Evolutionary conservation across 2,329 filamentous ascomycete species (phyloP), one percentile per base, ranked within the genome.

Genomic region (Pseudogymnoascus verrucosus): DNA sequence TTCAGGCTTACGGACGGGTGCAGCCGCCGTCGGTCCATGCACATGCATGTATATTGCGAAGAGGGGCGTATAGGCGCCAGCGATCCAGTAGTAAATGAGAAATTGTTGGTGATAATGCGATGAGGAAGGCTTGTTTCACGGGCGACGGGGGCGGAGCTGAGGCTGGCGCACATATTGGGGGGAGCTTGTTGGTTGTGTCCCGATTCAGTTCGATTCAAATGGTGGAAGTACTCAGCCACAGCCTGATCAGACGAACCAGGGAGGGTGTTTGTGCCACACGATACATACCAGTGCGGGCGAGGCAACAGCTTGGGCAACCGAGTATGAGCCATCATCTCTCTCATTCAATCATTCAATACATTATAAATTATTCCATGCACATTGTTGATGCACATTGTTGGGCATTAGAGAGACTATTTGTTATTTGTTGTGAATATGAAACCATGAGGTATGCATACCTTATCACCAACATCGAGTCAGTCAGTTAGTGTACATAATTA

Each of bases 31-130:
- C 59, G 11, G 23, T 14, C 59, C 34, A 26, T 40, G 59, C 34
- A 14, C 37, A 42, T 61, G 19, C 59, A 57, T 57, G 51, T 34
- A 57, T 34, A 57, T 57, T 12, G 51, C 28, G 51, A 57, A 57
- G 51, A 57, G 47, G 51, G 51, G 51, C 51, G 51, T 57, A 57
- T 57, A 57, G 51, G 51, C 51, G 51, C 28, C n/a, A 4, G 28
- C 51, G 51, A 57, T 57, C 51, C 51, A 57, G 51, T 57, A 57
- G 51, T 57, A 34, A 57, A 57, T 57, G 51, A 57, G 28, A 34
- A 57, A 57, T 34, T 57, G 51, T 57, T 40, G 37, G 34, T 61
- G 34, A 61, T 37, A 39, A 39, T 61, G 23, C 19, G 34, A 60
- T 39, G 23, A 8, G 23, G 19, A 60, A 37, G 14, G 59, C 59